Base-by-base conservation (phyloP, 345 rosid genomes). In the Balakata baccata region DNA sequence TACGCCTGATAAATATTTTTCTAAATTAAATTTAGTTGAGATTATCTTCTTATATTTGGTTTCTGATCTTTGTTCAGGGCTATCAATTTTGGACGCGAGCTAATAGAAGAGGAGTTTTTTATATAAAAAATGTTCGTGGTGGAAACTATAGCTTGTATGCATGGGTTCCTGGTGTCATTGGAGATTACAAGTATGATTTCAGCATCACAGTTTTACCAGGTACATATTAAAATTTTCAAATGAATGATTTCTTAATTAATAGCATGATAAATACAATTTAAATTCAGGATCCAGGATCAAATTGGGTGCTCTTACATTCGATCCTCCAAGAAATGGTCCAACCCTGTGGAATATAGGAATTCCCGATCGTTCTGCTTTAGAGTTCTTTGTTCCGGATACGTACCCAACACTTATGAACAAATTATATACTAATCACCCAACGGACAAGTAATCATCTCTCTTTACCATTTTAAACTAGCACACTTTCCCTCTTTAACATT, bases 61-160 rank as follows among this genome's bases (percentile, higher is more conserved):
- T 45, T 53, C 16, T 20, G 7, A 34, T 71, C 45, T 11, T 14
- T 23, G 46, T 74, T 14, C 77, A 95, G 99, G 99, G 96, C 61
- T 92, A 95, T 78, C 99, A 95, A 64, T 95, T 92, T 64, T 95
- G 99, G 99, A 85, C 85, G 59, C 74, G 69, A 81, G 82, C 96
- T 9, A 81, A 86, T 78, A 69, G 69, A 23, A 58, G 10, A 14
- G 98, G 99, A 14, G 46, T 37, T 79, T 95, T 95, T 79, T 5
- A 29, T 11, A 87, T 92, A 14, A 49, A 83, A 22, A 86, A 95
- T 61, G 84, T 89, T 49, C 84, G 96, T 81, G 64, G 83, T 0
- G 99, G 99, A 3, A 74, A 69, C 17, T 91, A 95, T 64, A 89
- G 80, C 77, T 83, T 92, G 71, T 88, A 85, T 37, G 96, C 92